These are phyloP conservation scores for Aristolochia californica DNA, from an alignment of 164 flowering plant species.

Conservation along the genomic window DNA sequence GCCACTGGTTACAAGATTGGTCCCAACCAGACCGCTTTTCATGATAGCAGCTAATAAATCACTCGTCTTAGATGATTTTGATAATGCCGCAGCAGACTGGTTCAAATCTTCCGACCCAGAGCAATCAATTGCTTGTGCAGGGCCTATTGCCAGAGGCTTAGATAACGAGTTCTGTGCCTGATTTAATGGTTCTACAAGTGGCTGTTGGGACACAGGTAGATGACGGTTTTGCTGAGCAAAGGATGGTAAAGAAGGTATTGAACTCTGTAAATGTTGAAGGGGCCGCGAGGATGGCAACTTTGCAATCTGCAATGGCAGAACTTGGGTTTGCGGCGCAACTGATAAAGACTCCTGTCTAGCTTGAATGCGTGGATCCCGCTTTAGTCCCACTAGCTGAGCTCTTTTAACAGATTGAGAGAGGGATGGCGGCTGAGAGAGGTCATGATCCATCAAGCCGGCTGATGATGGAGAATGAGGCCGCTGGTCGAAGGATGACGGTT, in stretches of 20 bases:
- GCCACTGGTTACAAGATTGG: slow-evolving; percentile 15
- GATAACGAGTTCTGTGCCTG: slow-evolving; percentile 23
- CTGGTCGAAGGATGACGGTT: slow-evolving; percentile 31
- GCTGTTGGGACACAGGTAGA: slow-evolving; percentile 19
- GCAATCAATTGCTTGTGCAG: slow-evolving; percentile 9
- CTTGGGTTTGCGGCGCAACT: slow-evolving; percentile 13
- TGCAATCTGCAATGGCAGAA: slow-evolving; percentile 7
- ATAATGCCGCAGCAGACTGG: slow-evolving; percentile 18
- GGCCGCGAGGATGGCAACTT: slow-evolving; percentile 16
- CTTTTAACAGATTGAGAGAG: slow-evolving; percentile 28
- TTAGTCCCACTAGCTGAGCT: slow-evolving; percentile 23
- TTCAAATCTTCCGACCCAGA: slow-evolving; percentile 19
- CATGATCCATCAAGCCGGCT: slow-evolving; percentile 25
- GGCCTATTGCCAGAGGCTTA: slow-evolving; percentile 14
- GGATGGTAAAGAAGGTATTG: slow-evolving; percentile 19
- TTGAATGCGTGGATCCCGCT: slow-evolving; percentile 14
- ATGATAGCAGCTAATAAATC: slow-evolving; percentile 51
- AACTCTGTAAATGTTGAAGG: slow-evolving; percentile 16
- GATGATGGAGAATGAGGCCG: slow-evolving; percentile 31
- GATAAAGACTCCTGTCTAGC: slow-evolving; percentile 17
- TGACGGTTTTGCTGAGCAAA: slow-evolving; percentile 23
- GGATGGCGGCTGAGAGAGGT: slow-evolving; percentile 13
- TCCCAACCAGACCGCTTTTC: slow-evolving; percentile 45
- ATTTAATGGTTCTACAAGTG: slow-evolving; percentile 20
- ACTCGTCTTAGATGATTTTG: slow-evolving; percentile 34